Base-by-base conservation (phyloP, 2,329 filamentous ascomycete genomes). In the Penicillium sp. region DNA sequence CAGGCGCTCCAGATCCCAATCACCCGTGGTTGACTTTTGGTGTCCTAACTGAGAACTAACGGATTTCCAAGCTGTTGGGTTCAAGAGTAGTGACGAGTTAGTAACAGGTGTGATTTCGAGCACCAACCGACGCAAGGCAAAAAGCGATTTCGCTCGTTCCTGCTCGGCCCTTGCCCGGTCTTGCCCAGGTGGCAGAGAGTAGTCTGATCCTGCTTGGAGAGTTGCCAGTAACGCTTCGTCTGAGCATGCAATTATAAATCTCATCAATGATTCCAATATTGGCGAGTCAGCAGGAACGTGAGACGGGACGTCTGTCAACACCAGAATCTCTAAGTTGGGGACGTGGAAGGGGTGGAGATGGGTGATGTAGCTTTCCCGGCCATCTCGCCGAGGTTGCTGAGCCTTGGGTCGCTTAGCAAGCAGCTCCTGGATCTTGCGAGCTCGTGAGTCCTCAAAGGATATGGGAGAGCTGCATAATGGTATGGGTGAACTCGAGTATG, bases 151-250 rank as follows among this genome's bases (percentile, higher is more conserved):
- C 2, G 83, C 80, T 23, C 81, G 79, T 62, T 84, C 79, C 48
- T 77, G 75, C 66, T 84, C 81, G 9, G 84, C 81, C 45, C 77
- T 74, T 7, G 78, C 75, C 7, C 84, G 81, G 63, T 79, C 79
- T 50, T 82, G 79, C 1, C 85, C 86, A 2, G 86, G 85, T n/a
- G 86, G 85, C 3, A 88, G 76, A 0, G 83, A 81, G 67, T 88
- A 88, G 56, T 86, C 84, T n/a, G 83, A 80, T 41, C 75, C 76
- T 3, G 86, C 85, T 67, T 84, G 81, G 13, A 84, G 77, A 5
- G 74, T 79, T 21, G 86, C 85, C 9, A 87, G 79, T 11, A 79
- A 71, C 0, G 81, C 73, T 74, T 88, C 86, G 58, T 84, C 80
- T 15, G 85, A 85, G 66, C 85, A 88, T 48, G 83, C 80, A 56